phyloP scores from a whole-genome alignment of 768 basidiomycete genomes.

The Lactarius trivialis region DNA sequence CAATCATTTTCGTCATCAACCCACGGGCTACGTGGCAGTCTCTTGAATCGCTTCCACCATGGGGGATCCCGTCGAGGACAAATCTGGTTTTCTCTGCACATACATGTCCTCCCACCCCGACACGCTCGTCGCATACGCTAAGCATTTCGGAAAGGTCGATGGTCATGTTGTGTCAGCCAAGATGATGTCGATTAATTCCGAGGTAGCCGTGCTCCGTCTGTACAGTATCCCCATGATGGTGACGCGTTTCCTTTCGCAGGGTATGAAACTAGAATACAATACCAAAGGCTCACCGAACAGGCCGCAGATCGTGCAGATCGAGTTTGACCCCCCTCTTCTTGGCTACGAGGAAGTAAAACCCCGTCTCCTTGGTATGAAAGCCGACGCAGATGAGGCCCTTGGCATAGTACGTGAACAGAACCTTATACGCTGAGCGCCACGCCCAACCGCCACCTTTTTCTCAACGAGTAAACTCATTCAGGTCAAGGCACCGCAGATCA shows the following conservation, averaged over 20 bases:
- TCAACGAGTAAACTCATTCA: background rate
- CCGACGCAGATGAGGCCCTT: conserved; percentile 68
- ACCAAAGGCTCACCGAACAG: conserved; percentile 40
- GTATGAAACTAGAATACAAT: conserved; percentile 63
- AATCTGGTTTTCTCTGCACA: conserved; percentile 69
- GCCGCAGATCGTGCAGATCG: conserved; percentile 44
- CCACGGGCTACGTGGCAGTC: background rate
- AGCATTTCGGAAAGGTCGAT: conserved; percentile 61
- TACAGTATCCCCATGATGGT: background rate
- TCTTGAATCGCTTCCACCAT: conserved; percentile 29
- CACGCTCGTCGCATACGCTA: conserved; percentile 78
- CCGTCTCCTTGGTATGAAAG: conserved; percentile 72
- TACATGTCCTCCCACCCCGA: conserved; percentile 85
- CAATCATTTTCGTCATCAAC: background rate
- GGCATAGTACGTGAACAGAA: conserved; percentile 56
- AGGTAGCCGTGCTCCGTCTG: conserved; percentile 36
- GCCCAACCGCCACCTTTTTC: background rate
- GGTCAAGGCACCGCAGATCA: conserved; percentile 46
- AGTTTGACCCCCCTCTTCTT: conserved; percentile 62
- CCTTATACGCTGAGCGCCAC: background rate
- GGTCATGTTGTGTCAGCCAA: conserved; percentile 53
- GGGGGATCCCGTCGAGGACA: conserved; percentile 69
- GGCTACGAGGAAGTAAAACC: conserved; percentile 82
- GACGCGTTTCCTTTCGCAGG: conserved; percentile 33
- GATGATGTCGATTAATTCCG: conserved; percentile 63